A percentile compares a stretch with the other conserved stretches of the same genome.
phyloP scores from a whole-genome alignment of 2,329 filamentous ascomycete species.

The Exophiala lecanii-corni region DNA sequence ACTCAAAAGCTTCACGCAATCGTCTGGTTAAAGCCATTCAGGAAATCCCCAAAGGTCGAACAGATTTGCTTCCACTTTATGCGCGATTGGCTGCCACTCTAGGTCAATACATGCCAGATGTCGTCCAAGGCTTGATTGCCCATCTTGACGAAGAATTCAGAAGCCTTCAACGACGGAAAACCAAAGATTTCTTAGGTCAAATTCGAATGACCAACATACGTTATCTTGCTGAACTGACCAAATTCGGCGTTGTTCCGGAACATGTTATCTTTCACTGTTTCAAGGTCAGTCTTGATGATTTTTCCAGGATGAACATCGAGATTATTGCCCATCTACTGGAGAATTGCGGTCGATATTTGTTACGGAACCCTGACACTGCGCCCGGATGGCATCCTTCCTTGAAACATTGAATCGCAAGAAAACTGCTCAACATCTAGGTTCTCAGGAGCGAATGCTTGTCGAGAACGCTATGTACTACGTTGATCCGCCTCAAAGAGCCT shows the following conservation, averaged over 20 bases:
- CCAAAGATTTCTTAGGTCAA: conserved; percentile 94
- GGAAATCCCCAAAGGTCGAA: conserved; percentile 89
- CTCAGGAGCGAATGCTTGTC: conserved; percentile 95
- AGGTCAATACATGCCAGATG: conserved; percentile 87
- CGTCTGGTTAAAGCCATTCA: conserved; percentile 87
- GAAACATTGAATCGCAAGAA: conserved; percentile 97
- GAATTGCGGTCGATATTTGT: conserved; percentile 89
- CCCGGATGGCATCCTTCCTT: conserved; percentile 91
- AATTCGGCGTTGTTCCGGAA: conserved; percentile 95
- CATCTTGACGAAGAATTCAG: conserved; percentile 96
- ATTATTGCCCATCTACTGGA: conserved; percentile 95
- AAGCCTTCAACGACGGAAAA: conserved; percentile 91
- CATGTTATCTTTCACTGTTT: conserved; percentile 98
- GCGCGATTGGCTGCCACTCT: conserved; percentile 89
- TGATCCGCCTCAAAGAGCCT: conserved; percentile 85
- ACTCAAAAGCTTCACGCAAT: conserved; percentile 96
- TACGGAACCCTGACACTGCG: conserved; percentile 87
- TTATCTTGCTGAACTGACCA: conserved; percentile 95
- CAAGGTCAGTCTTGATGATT: conserved; percentile 95
- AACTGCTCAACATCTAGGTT: conserved; percentile 86
- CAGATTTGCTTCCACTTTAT: conserved; percentile 85
- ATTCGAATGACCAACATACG: conserved; percentile 91
- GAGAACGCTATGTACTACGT: conserved; percentile 98
- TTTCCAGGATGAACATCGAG: conserved; percentile 98
- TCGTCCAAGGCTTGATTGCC: conserved; percentile 85